These are phyloP conservation scores for Brachypodium distachyon DNA, from an alignment of 202 grass and related monocot genomes.

Conservation along the genomic window DNA sequence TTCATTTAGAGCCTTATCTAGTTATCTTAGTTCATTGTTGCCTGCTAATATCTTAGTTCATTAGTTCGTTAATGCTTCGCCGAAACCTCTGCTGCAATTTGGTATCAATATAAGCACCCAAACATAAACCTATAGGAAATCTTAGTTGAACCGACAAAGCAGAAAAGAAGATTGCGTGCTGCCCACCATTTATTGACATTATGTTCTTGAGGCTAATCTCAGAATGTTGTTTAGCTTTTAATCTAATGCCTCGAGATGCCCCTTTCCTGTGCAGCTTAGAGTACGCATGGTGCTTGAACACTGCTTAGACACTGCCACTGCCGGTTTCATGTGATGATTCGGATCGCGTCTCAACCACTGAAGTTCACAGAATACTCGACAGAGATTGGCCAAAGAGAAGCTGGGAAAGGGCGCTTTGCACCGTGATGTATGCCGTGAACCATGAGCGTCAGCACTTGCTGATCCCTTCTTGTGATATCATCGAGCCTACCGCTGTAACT, in stretches of 20 bases:
- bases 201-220: neutral
- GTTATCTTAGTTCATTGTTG: neutral
- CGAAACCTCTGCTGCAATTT: neutral
- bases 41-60: neutral
- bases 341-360: neutral
- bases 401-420: neutral
- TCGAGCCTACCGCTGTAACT: neutral
- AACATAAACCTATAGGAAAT: too few species aligned
- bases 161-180: neutral
- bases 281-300: constrained; percentile 86
- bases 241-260: neutral
- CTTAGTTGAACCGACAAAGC: neutral
- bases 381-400: neutral
- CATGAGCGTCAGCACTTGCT: neutral
- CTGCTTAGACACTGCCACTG: constrained; percentile 33
- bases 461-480: neutral
- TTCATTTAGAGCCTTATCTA: neutral
- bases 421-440: neutral
- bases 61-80: neutral
- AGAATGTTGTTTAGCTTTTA: neutral
- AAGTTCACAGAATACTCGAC: neutral
- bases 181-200: neutral
- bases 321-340: constrained; percentile 28
- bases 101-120: neutral
- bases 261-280: constrained; percentile 58